Percentiles rank a stretch among this genome's conserved stretches.
Evolutionary conservation across 768 basidiomycete species (phyloP).

Genomic region (Austroboletus eburneus): DNA sequence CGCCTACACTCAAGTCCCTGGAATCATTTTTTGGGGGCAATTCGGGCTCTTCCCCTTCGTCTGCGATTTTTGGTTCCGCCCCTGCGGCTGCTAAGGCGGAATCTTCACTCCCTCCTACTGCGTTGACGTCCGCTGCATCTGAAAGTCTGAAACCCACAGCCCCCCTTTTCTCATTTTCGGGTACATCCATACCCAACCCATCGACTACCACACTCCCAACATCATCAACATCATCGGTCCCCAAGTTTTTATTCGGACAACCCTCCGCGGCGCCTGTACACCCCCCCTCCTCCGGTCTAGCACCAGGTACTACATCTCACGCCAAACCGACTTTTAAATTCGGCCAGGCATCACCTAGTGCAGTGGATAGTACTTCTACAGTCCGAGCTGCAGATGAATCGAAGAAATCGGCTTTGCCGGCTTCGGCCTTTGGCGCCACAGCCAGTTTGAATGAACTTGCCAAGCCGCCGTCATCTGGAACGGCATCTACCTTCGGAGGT

Average conservation of each 20-base stretch:
- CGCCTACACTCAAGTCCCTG: conserved; percentile 9
- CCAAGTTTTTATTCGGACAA: conserved; percentile 28
- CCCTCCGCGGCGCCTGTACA: conserved; percentile 5
- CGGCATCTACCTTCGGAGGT: conserved; percentile 19
- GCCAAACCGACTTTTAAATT: conserved; percentile 22
- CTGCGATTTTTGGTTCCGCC: conserved; percentile 7
- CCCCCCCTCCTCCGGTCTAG: conserved; percentile 2
- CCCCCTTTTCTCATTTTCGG: conserved; percentile 22
- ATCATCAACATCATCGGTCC: conserved; percentile 9
- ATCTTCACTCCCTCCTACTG: not conserved
- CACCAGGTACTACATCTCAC: conserved; percentile 10
- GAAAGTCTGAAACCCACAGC: conserved; percentile 12
- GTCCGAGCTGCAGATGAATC: conserved; percentile 16
- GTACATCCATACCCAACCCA: conserved; percentile 6
- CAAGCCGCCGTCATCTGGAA: conserved; percentile 22
- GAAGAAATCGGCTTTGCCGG: conserved; percentile 25
- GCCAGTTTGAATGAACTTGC: conserved; percentile 18
- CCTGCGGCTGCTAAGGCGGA: conserved; percentile 9
- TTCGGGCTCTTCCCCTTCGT: conserved; percentile 2
- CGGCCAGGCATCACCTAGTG: conserved; percentile 17
- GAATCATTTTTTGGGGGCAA: conserved; percentile 17
- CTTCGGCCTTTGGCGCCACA: conserved; percentile 12
- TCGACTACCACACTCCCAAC: conserved; percentile 2
- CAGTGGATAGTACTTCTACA: conserved; percentile 21
- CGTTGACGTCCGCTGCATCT: not conserved